These are phyloP conservation scores for Tulasnella sp. DNA, from an alignment of 768 basidiomycete genomes.

Conservation along the genomic window DNA sequence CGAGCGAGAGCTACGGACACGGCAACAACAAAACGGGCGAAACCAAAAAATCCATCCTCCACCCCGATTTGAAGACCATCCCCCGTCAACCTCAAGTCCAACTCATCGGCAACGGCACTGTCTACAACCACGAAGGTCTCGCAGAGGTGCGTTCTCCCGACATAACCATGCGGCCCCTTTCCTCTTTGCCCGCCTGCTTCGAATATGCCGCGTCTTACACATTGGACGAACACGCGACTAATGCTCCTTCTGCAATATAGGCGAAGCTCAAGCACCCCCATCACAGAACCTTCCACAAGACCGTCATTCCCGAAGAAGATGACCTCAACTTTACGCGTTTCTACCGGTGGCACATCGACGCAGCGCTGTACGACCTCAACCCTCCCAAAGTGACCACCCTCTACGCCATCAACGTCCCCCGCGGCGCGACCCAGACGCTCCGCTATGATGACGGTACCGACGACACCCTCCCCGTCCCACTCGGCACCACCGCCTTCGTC, in stretches of 20 bases:
- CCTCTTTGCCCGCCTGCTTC: neutral
- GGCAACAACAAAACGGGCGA: conserved; percentile 76
- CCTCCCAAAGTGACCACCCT: conserved; percentile 79
- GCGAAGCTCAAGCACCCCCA: conserved; percentile 75
- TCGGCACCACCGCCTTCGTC: conserved; percentile 66
- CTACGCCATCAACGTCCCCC: conserved; percentile 62
- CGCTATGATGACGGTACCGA: conserved; percentile 81
- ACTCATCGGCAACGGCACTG: conserved; percentile 77
- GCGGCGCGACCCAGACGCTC: conserved; percentile 48
- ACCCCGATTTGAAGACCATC: conserved; percentile 84
- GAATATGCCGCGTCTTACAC: neutral
- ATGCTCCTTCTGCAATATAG: conserved; percentile 16
- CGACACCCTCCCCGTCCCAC: conserved; percentile 66
- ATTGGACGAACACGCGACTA: neutral
- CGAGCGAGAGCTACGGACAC: conserved; percentile 59
- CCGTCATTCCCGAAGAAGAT: conserved; percentile 56
- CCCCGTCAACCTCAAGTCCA: conserved; percentile 82
- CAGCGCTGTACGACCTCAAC: conserved; percentile 62
- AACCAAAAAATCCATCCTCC: conserved; percentile 67
- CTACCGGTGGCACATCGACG: conserved; percentile 90
- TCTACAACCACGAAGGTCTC: conserved; percentile 70
- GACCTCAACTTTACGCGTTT: conserved; percentile 67
- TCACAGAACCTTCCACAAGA: conserved; percentile 82
- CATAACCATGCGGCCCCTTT: neutral
- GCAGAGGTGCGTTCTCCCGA: conserved; percentile 32